A percentile compares a stretch with the other conserved stretches of the same genome.
Evolutionary conservation across 352 stramenopile species (phyloP).

Genomic region (Pythium plurisporium): DNA sequence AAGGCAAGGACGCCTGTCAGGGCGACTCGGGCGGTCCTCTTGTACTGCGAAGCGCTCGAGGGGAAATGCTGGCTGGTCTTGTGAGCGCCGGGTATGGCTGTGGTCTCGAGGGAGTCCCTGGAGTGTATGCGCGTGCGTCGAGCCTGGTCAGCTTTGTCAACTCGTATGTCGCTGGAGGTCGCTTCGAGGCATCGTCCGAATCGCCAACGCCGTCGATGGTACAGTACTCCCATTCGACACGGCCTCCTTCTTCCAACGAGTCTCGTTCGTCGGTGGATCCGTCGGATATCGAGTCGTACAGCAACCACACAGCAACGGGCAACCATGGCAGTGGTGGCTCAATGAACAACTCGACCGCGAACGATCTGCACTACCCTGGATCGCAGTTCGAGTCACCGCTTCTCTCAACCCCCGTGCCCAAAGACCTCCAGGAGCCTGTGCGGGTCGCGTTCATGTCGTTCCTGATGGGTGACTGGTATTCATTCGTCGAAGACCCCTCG

Average conservation of each 20-base stretch:
- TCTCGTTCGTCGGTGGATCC: slow-evolving; percentile 10
- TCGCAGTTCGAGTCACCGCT: slow-evolving; percentile 3
- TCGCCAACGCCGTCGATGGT: neutral
- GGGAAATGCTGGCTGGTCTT: slow-evolving; percentile 25
- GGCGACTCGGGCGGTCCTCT: slow-evolving; percentile 35
- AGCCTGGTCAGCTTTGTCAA: slow-evolving; percentile 25
- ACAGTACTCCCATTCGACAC: neutral
- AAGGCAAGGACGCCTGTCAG: slow-evolving; percentile 28
- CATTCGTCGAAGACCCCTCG: slow-evolving; percentile 7
- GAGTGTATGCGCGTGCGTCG: slow-evolving; percentile 35
- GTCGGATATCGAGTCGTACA: slow-evolving; percentile 16
- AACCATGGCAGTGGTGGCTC: neutral
- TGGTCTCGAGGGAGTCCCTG: slow-evolving; percentile 28
- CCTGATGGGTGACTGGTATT: slow-evolving; percentile 17
- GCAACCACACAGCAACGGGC: slow-evolving; percentile 5
- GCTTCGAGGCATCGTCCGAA: neutral
- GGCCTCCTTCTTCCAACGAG: neutral
- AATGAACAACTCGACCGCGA: too few relatives aligned
- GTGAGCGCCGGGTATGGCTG: slow-evolving; percentile 37
- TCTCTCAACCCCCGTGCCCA: neutral
- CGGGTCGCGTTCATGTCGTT: slow-evolving; percentile 15
- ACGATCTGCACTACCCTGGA: neutral
- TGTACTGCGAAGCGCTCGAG: slow-evolving; percentile 11
- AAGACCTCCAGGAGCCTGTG: neutral
- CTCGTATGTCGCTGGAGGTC: slow-evolving; percentile 15